These are phyloP conservation scores for Phytophthora hybrid DNA, from an alignment of 352 stramenopile genomes.

Conservation along the genomic window DNA sequence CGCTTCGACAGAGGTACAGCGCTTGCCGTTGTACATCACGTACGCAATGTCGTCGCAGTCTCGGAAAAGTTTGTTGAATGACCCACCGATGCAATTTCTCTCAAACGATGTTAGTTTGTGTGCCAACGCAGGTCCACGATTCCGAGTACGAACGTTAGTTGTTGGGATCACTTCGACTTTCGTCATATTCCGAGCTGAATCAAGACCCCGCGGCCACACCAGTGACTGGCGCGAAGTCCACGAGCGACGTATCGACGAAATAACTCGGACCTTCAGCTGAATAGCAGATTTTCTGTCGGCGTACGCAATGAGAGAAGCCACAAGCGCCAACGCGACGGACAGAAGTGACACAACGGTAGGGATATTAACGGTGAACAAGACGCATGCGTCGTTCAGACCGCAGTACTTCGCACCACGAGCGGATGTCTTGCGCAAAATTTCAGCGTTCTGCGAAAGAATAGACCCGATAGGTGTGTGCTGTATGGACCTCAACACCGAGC, in stretches of 20 bases:
- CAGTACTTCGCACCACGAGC: constrained; percentile 26
- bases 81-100: constrained; percentile 1
- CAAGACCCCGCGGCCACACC: background rate
- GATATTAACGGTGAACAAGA: constrained; percentile 33
- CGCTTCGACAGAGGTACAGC: background rate
- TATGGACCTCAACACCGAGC: constrained; percentile 4
- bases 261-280: background rate
- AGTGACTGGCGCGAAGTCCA: background rate
- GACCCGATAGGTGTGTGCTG: constrained; percentile 13
- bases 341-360: constrained; percentile 5
- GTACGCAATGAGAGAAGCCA: constrained; percentile 1
- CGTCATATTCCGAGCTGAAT: background rate
- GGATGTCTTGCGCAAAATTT: constrained; percentile 27
- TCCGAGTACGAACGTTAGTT: background rate
- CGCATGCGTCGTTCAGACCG: constrained; percentile 31
- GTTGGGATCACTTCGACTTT: background rate
- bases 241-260: background rate
- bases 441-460: constrained; percentile 26
- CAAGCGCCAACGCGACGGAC: constrained; percentile 8
- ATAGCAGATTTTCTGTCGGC: background rate
- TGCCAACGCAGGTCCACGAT: background rate
- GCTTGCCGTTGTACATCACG: background rate
- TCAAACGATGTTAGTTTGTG: background rate
- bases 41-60: constrained; percentile 4
- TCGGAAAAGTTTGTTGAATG: background rate